A percentile compares a stretch with the other conserved stretches of the same genome.
Evolutionary conservation across 352 stramenopile species (phyloP).

Genomic region (Phytophthora pini): DNA sequence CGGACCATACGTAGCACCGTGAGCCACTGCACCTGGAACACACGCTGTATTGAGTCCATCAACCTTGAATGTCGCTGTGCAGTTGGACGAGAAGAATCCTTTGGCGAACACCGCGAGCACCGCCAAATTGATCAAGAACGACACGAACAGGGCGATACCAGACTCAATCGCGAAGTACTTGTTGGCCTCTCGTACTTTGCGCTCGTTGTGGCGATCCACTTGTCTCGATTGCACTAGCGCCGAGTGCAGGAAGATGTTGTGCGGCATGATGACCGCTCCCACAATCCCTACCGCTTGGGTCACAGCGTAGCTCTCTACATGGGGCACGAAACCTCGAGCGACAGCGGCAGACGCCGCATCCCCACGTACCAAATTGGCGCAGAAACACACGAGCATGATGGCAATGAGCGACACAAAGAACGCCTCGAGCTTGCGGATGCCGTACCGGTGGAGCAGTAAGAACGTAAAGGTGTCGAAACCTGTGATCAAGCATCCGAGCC

Average conservation of each 20-base stretch:
- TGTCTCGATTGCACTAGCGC: constrained; percentile 77
- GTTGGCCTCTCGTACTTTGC: constrained; percentile 85
- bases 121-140: constrained; percentile 95
- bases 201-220: constrained; percentile 54
- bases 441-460: constrained; percentile 91
- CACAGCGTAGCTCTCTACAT: constrained; percentile 72
- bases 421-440: constrained; percentile 92
- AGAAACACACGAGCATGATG: constrained; percentile 95
- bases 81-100: constrained; percentile 89
- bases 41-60: constrained; percentile 70
- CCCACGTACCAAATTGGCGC: constrained; percentile 86
- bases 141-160: constrained; percentile 91
- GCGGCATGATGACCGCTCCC: constrained; percentile 96
- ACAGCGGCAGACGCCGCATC: constrained; percentile 70
- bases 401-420: constrained; percentile 93
- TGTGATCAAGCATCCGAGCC: constrained; percentile 89
- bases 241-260: constrained; percentile 96
- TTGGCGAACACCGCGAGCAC: constrained; percentile 93
- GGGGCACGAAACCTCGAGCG: constrained; percentile 78
- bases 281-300: constrained; percentile 92
- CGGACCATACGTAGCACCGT: constrained; percentile 50
- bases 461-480: constrained; percentile 95
- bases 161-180: constrained; percentile 95
- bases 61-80: constrained; percentile 49
- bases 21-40: constrained; percentile 54